Evolutionary conservation across 768 basidiomycete genomes (phyloP), one percentile per base, ranked within the genome.

Genomic region (Podaxis sp.): DNA sequence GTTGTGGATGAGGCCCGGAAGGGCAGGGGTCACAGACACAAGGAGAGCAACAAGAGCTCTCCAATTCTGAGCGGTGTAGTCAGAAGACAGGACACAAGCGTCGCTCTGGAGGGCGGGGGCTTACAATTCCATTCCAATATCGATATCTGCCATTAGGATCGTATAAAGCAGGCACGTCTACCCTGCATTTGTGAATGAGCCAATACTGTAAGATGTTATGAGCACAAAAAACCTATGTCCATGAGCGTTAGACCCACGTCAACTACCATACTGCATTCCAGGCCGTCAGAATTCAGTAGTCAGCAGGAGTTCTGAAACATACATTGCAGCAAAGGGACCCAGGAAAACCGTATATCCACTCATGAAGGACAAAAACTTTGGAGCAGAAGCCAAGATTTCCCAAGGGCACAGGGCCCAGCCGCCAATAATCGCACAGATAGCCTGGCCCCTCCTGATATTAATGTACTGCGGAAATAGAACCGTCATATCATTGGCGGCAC

Each of bases 331-430:
- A 66, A 96, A 89, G 1, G 94, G 94, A 0, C 91, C 91, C 22
- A 96, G 78, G 71, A 96, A 93, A 22, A 94, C 87, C 0, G 92
- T 88, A 69, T 94, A 95, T 2, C 91, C 92, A 24, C 81, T 83
- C 87, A 93, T 89, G 74, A 94, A 93, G 13, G 78, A 77, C 68
- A 93, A 70, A 74, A 93, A 93, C 1, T 85, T 85, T 36, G 84
- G 77, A 0, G 89, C 91, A 24, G 77, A 80, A 2, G 79, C 79
- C 36, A 95, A 77, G 58, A 96, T 93, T 73, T 93, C 86, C 94
- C 93, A 96, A 3, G 93, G 92, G 64, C 85, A 86, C n/a, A 93
- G 73, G 0, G 82, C 85, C 93, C 94, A 96, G 0, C 91, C 91
- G 2, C 93, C 93, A 4, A 96, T 70, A 52, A 95, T 58, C 0